Base-by-base conservation (phyloP, 148 eudicot species). In the Oxyria digyna region DNA sequence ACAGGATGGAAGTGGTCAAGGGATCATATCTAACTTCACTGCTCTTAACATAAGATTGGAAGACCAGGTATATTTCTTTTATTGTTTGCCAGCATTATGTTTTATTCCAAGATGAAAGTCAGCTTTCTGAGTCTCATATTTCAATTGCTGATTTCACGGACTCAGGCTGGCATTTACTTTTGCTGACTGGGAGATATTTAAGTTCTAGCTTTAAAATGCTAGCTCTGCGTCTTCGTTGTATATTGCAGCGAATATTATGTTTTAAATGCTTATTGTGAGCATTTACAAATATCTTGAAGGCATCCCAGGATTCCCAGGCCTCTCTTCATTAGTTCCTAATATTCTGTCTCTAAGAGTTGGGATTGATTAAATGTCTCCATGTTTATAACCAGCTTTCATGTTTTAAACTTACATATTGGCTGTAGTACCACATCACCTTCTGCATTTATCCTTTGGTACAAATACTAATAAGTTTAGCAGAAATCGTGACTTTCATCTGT, bases 41-140 rank as follows among this genome's bases (percentile, higher is more conserved):
- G 97, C 97, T 62, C 89, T 94, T 65, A 77, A 88, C 64, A 69
- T 78, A 64, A 81, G 81, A 42, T 78, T 91, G 83, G 97, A 88
- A 38, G 77, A 49, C 70, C 97, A 88, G 99, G 99, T 94, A 55
- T 70, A 52, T 29, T 75, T 41, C 20, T 63, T 54, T 64, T 69
- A 69, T 63, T 21, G 48, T 11, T 23, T 54, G 12, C n/a, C 38
- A 35, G 38, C 38, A 35, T 2, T 35, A 8, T 50, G 59, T 23
- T 50, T 50, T 27, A 50, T 50, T 50, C 27, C 59, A 50, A 50
- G 59, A 21, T 50, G 59, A 21, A 50, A 21, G 59, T 50, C 12
- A 7, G 20, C 59, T 27, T 50, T 23, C 6, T 21, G 27, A 50
- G 59, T 11, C 21, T 23, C 1, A 21, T 3, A 50, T 50, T 21